Conservation (phyloP, 2,329 filamentous ascomycete genomes). For the Dothidotthia symphoricarpi region DNA sequence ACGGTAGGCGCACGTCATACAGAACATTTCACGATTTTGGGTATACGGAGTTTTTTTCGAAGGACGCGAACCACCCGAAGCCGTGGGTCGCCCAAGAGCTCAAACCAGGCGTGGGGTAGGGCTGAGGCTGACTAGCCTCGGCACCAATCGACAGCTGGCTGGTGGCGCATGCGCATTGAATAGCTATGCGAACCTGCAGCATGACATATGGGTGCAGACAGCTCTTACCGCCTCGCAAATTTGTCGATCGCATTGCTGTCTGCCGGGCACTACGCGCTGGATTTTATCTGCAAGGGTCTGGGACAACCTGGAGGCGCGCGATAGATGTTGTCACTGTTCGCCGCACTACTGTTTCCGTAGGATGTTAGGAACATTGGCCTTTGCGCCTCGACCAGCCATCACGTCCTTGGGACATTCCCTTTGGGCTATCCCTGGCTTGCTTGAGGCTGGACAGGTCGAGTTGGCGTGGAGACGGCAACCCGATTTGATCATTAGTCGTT, state of each 20-base stretch:
- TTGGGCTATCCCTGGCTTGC: constrained; percentile 18
- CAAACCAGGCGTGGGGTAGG: constrained; percentile 30
- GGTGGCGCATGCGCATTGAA: neutral
- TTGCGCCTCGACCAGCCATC: too few relatives aligned
- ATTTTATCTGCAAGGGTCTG: neutral
- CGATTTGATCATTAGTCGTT: constrained; percentile 16
- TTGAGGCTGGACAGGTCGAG: constrained; percentile 18
- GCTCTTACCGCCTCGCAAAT: constrained; percentile 28
- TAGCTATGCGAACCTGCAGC: constrained; percentile 14
- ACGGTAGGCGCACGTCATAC: constrained; percentile 4
- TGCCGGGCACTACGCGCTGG: constrained; percentile 2
- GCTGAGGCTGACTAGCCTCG: constrained; percentile 24
- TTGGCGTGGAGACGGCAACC: constrained; percentile 32
- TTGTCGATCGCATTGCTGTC: constrained; percentile 14
- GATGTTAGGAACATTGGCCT: too few relatives aligned
- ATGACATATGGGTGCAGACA: constrained; percentile 31
- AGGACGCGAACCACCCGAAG: constrained; percentile 27
- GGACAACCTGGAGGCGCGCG: constrained; percentile 1
- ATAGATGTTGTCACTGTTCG: constrained; percentile 3
- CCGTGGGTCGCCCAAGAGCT: constrained; percentile 18
- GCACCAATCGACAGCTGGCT: constrained; percentile 19
- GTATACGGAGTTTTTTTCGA: constrained; percentile 15
- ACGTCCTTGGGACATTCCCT: neutral
- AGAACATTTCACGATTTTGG: neutral
- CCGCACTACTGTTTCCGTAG: constrained; percentile 22